Evolutionary conservation across 2,329 filamentous ascomycete genomes (phyloP), one percentile per base, ranked within the genome.

Genomic region (Clathrospora elynae): DNA sequence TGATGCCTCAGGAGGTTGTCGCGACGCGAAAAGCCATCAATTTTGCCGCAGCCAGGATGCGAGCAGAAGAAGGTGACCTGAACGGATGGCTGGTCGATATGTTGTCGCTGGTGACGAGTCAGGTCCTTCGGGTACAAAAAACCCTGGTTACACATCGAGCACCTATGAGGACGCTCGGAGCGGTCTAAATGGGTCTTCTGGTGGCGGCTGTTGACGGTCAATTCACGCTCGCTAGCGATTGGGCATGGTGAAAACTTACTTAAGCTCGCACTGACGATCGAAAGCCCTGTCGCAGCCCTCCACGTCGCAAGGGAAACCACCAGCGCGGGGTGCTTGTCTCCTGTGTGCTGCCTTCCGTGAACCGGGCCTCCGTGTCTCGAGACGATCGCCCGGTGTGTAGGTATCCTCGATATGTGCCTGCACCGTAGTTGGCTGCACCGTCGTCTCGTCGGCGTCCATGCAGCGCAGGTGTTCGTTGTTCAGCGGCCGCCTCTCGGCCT

Each of bases 61-160:
- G 35, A 26, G 44, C 67, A 70, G 31, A 49, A 52, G 26, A 57
- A 55, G 11, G 31, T 47, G 4, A 19, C 30, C 14, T 55, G 45
- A 5, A 39, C 31, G 4, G 47, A 46, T 2, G 53, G 42, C 13
- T 58, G 49, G 14, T 55, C 38, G 6, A 42, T 51, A 35, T 70
- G 67, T 23, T 55, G 66, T 5, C 32, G 49, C 28, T 61, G 42
- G 34, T 70, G 67, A 13, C 67, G 62, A 6, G 29, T 44, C 17
- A 58, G 63, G 30, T 69, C 67, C 38, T 69, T 70, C 1, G 66
- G 67, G 35, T 70, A 69, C 24, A 64, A 45, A 47, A 70, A 70
- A 12, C 57, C 57, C 43, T 62, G 54, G n/a, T 36, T 23, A 34
- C 67, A 70, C n/a, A 42, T 23, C 4, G 42, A 25, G 42, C 67